phyloP scores from a whole-genome alignment of 495 filamentous ascomycete species.

The Daldinia loculata region DNA sequence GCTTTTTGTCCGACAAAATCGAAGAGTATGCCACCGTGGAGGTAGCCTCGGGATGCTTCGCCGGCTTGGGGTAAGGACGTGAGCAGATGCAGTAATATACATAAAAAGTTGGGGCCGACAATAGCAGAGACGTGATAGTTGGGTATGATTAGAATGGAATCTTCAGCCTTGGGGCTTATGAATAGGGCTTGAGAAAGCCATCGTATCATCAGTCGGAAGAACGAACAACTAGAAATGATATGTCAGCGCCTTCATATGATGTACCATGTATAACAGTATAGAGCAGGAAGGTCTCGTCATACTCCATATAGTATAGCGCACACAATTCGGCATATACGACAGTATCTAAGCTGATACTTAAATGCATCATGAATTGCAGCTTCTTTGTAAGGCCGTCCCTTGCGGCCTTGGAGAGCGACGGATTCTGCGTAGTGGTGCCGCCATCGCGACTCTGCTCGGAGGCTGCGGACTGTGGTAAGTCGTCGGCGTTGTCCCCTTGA shows the following conservation, averaged over 20 bases:
- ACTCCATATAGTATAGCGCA: conserved; percentile 93
- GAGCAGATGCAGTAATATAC: conserved; percentile 74
- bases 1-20: conserved; percentile 88
- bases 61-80: conserved; percentile 69
- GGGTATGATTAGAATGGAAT: conserved; percentile 65
- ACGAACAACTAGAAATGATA: conserved; percentile 70
- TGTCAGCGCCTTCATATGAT: conserved; percentile 18
- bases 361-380: conserved; percentile 70
- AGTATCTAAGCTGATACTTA: conserved; percentile 79
- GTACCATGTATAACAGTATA: background rate
- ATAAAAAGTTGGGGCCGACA: conserved; percentile 73
- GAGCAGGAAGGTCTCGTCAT: conserved; percentile 43
- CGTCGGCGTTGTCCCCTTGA: conserved; percentile 44
- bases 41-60: conserved; percentile 79
- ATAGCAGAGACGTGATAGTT: conserved; percentile 76
- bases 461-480: conserved; percentile 38
- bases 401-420: conserved; percentile 41
- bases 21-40: conserved; percentile 85
- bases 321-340: conserved; percentile 83
- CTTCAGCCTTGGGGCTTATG: conserved; percentile 77
- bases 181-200: conserved; percentile 75
- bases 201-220: conserved; percentile 74
- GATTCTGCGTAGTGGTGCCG: conserved; percentile 28
- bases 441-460: conserved; percentile 35
- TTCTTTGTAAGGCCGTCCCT: conserved; percentile 63